Evolutionary conservation across 192 early-diverging fungal genomes (phyloP), one percentile per base, ranked within the genome.

Genomic region (Cladochytrium replicatum): DNA sequence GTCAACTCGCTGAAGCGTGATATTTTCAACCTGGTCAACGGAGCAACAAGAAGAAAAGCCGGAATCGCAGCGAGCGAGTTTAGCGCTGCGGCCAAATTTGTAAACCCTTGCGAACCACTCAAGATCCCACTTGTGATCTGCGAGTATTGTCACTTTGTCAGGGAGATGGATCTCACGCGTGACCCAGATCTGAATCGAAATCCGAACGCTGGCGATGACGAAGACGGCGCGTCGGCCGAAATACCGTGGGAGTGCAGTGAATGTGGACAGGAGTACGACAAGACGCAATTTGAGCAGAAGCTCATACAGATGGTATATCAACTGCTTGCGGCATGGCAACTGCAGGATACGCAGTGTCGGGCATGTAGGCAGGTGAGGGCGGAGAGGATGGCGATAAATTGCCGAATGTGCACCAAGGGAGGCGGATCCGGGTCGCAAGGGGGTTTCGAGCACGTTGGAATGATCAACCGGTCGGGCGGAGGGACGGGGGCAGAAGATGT

Each of bases 111-210:
- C 59, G 80, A 86, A 48, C 77, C 75, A 11, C 72, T 91, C 57
- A 67, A 81, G 11, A 52, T 98, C 9, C 62, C 75, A 3, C 85
- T 85, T 13, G 81, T 94, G 9, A 82, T 91, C 37, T 98, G 95
- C 62, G 77, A 80, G 45, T 86, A 80, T 48, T 98, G 95, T 61
- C 85, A 84, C 54, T 79, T 80, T 50, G 77, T 77, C 45, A 68
- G 81, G 6, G 91, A 98, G 64, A 60, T 96, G 54, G 95, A 98
- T 62, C 80, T 98, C 49, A 90, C 85, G 46, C 80, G 92, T 28
- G 88, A 94, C 44, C 68, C 68, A 21, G 74, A 77, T 34, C 53
- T 87, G 45, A n/a, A n/a, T n/a, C n/a, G n/a, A n/a, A n/a, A n/a
- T n/a, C n/a, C n/a, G 73, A 61, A 63, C 13, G 56, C 49, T 29